Conservation (phyloP, 2,329 filamentous ascomycete genomes). For the Venturiaceae sp. region DNA sequence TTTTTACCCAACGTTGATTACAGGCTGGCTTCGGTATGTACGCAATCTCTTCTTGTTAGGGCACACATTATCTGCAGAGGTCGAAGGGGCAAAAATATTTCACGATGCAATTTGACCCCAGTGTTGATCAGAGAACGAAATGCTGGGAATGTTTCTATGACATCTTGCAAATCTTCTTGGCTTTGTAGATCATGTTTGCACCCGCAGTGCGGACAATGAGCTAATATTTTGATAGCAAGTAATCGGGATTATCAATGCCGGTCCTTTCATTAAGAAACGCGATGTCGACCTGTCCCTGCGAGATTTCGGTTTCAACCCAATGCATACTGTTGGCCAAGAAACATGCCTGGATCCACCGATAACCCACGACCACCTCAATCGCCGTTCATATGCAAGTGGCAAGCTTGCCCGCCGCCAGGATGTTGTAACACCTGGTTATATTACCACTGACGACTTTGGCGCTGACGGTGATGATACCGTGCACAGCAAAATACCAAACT, state of each 20-base stretch:
- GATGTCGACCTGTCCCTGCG: slow-evolving; percentile 15
- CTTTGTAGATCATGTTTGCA: too few species aligned
- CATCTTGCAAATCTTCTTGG: too few species aligned
- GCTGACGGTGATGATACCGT: slow-evolving; percentile 46
- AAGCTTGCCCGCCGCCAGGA: slow-evolving; percentile 40
- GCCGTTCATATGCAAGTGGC: slow-evolving; percentile 18
- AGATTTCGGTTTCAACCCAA: slow-evolving; percentile 26
- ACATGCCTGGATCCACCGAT: slow-evolving; percentile 39
- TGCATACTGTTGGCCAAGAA: slow-evolving; percentile 28
- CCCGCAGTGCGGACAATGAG: too few species aligned
- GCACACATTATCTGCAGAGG: too few species aligned
- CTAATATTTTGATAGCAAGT: slow-evolving; percentile 16
- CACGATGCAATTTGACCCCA: too few species aligned
- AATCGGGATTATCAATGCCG: slow-evolving; percentile 34
- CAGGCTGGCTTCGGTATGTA: slow-evolving; percentile 24
- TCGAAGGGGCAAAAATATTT: too few species aligned
- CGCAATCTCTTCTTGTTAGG: slow-evolving; percentile 19
- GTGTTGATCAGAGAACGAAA: too few species aligned
- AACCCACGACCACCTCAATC: slow-evolving; percentile 16
- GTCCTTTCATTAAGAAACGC: slow-evolving; percentile 23
- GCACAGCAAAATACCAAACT: slow-evolving; percentile 38
- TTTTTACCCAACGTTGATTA: slow-evolving; percentile 46
- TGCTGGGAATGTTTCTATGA: not conserved
- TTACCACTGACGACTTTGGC: slow-evolving; percentile 48
- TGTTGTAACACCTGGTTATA: slow-evolving; percentile 38